phyloP scores from a whole-genome alignment of 2,329 filamentous ascomycete species.

The Zymoseptoria brevis region DNA sequence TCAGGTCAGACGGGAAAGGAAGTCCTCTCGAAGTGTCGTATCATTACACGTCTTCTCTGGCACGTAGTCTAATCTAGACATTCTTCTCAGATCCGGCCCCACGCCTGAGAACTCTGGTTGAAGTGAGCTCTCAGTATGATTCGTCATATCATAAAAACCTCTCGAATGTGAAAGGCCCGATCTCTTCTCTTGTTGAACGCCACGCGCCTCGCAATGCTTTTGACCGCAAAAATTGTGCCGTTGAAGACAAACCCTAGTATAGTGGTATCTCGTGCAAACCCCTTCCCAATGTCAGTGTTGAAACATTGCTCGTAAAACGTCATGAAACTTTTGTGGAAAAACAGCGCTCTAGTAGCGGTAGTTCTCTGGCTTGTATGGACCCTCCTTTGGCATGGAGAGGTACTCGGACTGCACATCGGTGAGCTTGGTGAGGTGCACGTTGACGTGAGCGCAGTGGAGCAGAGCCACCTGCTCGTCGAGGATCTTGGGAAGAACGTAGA shows the following conservation, averaged over 20 bases:
- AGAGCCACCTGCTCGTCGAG: constrained; percentile 97
- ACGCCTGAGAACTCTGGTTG: constrained; percentile 13
- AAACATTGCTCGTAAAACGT: constrained; percentile 18
- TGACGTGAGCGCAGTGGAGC: constrained; percentile 87
- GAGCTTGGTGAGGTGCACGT: constrained; percentile 86
- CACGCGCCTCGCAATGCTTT: constrained; percentile 22
- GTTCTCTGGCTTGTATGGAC: constrained; percentile 94
- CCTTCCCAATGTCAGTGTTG: constrained; percentile 16
- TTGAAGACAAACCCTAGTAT: constrained; percentile 16
- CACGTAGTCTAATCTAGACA: constrained; percentile 11
- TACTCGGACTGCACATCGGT: constrained; percentile 81
- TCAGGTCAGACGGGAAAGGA: not conserved
- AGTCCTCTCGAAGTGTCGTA: not conserved
- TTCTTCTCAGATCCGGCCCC: constrained; percentile 5
- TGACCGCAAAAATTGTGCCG: constrained; percentile 11
- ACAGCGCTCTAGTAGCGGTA: constrained; percentile 58
- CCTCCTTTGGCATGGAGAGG: constrained; percentile 74
- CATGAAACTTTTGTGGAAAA: constrained; percentile 7
- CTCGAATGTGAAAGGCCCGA: not conserved
- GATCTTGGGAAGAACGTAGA: constrained; percentile 97
- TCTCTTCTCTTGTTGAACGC: constrained; percentile 19
- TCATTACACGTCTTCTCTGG: constrained; percentile 9
- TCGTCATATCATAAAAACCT: constrained; percentile 1
- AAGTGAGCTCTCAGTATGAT: constrained; percentile 10
- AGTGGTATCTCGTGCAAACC: constrained; percentile 13